Conservation (phyloP, 169 alveolate species). For the Blepharisma undulans region DNA sequence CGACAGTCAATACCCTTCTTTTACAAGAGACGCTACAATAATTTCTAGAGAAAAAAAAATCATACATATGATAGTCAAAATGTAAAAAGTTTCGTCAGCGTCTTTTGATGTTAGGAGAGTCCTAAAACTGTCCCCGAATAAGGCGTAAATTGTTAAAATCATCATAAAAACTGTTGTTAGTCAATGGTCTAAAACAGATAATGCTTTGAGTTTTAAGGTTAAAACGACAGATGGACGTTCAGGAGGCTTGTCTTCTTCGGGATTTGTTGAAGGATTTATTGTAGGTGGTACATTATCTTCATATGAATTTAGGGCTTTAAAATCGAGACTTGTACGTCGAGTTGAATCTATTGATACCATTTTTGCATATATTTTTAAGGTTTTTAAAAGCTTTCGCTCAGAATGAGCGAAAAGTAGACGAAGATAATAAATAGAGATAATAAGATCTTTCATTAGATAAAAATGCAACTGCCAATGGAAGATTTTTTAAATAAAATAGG, state of each 20-base stretch:
- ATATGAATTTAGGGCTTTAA: not conserved
- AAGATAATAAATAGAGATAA: not conserved
- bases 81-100: slow-evolving; percentile 57
- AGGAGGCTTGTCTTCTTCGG: not conserved
- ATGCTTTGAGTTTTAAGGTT: not conserved
- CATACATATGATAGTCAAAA: slow-evolving; percentile 49
- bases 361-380: not conserved
- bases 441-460: not conserved
- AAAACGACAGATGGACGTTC: not conserved
- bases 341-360: not conserved
- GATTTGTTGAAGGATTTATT: not conserved
- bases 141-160: slow-evolving; percentile 72
- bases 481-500: not conserved
- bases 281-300: not conserved
- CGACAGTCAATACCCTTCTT: slow-evolving; percentile 65
- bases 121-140: slow-evolving; percentile 83
- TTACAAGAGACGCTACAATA: slow-evolving; percentile 55
- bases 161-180: slow-evolving; percentile 37
- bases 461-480: not conserved
- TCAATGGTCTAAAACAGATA: slow-evolving; percentile 29
- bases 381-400: not conserved
- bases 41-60: slow-evolving; percentile 66
- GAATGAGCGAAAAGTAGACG: not conserved
- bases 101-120: not conserved
- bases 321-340: not conserved